A percentile compares a stretch with the other conserved stretches of the same genome.
These are phyloP conservation scores for Saccharomycopsis vini DNA, from an alignment of 805 yeast species.

Conservation along the genomic window DNA sequence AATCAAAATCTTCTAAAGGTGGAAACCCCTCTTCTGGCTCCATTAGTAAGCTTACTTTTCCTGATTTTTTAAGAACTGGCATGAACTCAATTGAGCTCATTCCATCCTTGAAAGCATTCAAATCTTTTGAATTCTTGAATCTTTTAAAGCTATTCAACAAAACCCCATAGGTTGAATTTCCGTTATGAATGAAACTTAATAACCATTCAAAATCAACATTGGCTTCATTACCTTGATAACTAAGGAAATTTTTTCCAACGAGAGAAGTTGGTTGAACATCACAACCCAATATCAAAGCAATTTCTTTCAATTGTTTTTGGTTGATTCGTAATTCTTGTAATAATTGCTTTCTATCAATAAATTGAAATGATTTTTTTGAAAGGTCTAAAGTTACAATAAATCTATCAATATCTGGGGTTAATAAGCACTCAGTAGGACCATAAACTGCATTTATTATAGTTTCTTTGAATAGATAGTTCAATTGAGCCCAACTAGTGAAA, in stretches of 20 bases:
- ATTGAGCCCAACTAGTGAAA: slow-evolving; percentile 68
- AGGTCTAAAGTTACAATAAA: slow-evolving; percentile 68
- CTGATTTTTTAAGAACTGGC: slow-evolving; percentile 65
- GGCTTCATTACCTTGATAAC: background rate
- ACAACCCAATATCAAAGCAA: slow-evolving; percentile 72
- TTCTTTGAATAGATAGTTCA: slow-evolving; percentile 56
- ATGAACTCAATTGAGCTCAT: slow-evolving; percentile 56
- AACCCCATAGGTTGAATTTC: slow-evolving; percentile 40
- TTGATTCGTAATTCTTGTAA: slow-evolving; percentile 50
- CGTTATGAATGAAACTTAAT: slow-evolving; percentile 21
- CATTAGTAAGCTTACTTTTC: slow-evolving; percentile 53
- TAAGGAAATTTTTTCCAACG: slow-evolving; percentile 24
- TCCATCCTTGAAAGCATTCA: slow-evolving; percentile 48
- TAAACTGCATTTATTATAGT: slow-evolving; percentile 62
- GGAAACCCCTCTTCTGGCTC: slow-evolving; percentile 29
- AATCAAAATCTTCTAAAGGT: slow-evolving; percentile 1
- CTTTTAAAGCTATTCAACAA: slow-evolving; percentile 31
- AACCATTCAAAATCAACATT: slow-evolving; percentile 19
- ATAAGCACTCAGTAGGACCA: slow-evolving; percentile 74
- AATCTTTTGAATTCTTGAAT: background rate
- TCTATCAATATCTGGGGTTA: slow-evolving; percentile 54
- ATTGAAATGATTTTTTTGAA: slow-evolving; percentile 55
- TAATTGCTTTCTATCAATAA: slow-evolving; percentile 48
- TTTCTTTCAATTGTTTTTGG: slow-evolving; percentile 65
- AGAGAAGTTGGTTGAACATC: slow-evolving; percentile 60